Evolutionary conservation across 805 yeast genomes (phyloP), one percentile per base, ranked within the genome.

Genomic region (Candida chauliodis): DNA sequence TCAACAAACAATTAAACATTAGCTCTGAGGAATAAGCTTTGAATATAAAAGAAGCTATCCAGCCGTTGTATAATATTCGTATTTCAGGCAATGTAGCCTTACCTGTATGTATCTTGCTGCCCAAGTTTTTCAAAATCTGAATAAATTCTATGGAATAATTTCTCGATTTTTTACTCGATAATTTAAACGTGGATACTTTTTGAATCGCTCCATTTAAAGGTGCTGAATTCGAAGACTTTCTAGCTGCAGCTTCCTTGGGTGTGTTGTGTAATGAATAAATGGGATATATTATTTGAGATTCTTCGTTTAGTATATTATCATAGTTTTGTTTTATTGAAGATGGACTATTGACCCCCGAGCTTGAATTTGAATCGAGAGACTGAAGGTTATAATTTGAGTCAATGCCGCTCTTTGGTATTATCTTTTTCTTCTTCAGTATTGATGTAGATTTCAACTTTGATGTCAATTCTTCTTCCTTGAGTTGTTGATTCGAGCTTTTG

Each of bases 1-100:
- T 66, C 27, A 60, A 34, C 38, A 66, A 56, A 36, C 68, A 62
- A 48, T 58, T 56, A 42, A 64, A 63, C 64, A 66, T 56, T 34
- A 56, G 36, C 13, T 48, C 47, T 10, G 56, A 51, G 8, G 26
- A 31, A 37, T 38, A 52, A 5, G 66, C 52, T 14, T 45, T 46
- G 40, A 40, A 55, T 4, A 62, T 41, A 35, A 64, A 63, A 8
- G 60, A 59, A 25, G 52, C 52, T 26, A 66, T 43, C 71, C 71
- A 66, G 3, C 43, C 27, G 22, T 49, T 51, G 47, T 63, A 66
- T 16, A 66, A 46, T 17, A 40, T 40, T 18, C 69, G 54, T 29
- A 65, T 54, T 26, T 54, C 53, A 1, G 37, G 46, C 31, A 64
- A 49, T 4, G 53, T 37, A 15, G 63, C 60, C 19, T 46, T 47